Evolutionary conservation across 257 asterid species (phyloP), one percentile per base, ranked within the genome.

Genomic region (Oldenlandia corymbosa): DNA sequence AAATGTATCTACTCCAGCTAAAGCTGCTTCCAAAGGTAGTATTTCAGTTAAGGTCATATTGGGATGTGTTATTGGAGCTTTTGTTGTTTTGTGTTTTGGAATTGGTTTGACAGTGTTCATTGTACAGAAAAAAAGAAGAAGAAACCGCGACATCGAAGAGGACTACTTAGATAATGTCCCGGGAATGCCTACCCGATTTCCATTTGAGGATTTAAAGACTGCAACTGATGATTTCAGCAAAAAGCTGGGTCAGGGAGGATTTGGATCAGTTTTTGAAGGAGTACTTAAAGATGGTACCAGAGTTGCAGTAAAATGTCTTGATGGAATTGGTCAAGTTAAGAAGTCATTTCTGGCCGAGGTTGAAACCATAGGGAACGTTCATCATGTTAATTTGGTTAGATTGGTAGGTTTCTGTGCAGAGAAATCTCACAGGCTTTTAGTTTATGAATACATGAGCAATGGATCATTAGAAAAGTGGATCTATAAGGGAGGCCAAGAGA

Each of bases 401-500:
- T 31, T 73, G 51, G 43, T 73, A 28, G 78, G 73, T 5, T 73
- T 67, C 30, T 73, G 73, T 3, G 73, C 80, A 8, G 79, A 75
- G 13, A 70, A 65, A 45, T 69, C 79, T 34, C 75, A 70, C 4
- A 54, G 76, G 69, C 79, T 75, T 39, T 54, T 75, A 36, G 76
- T 75, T 26, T 75, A 75, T 18, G 80, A 75, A 50, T 56, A 28
- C 50, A 70, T 70, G 80, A 52, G 51, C 42, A 70, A 75, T 34
- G 76, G 76, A 34, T 75, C 76, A 5, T 34, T 76, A 16, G 80
- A 76, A 0, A 76, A 68, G 59, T 76, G 74, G 77, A 71, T 76
- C 17, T 71, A 60, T 62, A n/a, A 11, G 27, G 54, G 28, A 14
- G 62, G 13, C 51, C 42, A 45, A 18, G 64, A 56, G 53, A n/a